phyloP scores from a whole-genome alignment of 306 rosid species.

The Argentina anserina region DNA sequence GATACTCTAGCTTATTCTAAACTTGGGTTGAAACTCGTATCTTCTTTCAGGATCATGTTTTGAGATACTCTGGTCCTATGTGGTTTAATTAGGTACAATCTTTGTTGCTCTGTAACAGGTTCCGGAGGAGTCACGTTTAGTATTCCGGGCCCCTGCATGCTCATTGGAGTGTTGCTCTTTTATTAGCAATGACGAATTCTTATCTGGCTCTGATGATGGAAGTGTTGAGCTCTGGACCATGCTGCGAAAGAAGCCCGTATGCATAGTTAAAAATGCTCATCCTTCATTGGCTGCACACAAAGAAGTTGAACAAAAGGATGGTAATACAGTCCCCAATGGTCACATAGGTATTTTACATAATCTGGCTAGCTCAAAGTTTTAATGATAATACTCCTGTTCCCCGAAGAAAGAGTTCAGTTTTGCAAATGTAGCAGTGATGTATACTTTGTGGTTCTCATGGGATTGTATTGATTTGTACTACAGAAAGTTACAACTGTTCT shows the following conservation, averaged over 20 bases:
- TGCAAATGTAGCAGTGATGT: background rate
- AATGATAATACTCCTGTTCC: background rate
- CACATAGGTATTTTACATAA: constrained; percentile 39
- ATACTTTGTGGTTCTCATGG: constrained; percentile 19
- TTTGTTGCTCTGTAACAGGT: constrained; percentile 49
- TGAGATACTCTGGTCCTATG: constrained; percentile 1
- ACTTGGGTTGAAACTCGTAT: too few species aligned
- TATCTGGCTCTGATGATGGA: constrained; percentile 91
- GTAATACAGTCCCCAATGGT: constrained; percentile 56
- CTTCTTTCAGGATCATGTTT: constrained; percentile 8
- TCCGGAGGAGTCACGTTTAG: constrained; percentile 89
- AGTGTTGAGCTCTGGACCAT: constrained; percentile 78
- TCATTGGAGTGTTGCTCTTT: constrained; percentile 88
- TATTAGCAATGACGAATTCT: constrained; percentile 70
- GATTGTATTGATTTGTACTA: constrained; percentile 22
- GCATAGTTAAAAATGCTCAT: constrained; percentile 78
- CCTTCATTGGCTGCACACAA: constrained; percentile 34
- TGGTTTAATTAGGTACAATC: background rate
- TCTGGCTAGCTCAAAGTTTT: background rate
- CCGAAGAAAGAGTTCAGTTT: background rate
- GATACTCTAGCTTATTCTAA: background rate
- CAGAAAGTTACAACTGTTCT: constrained; percentile 52
- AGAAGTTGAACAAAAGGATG: constrained; percentile 38
- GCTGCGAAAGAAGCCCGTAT: constrained; percentile 75
- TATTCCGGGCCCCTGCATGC: constrained; percentile 83